These are phyloP conservation scores for Backusella tarrabulga DNA, from an alignment of 192 early-diverging fungal genomes.

Conservation along the genomic window DNA sequence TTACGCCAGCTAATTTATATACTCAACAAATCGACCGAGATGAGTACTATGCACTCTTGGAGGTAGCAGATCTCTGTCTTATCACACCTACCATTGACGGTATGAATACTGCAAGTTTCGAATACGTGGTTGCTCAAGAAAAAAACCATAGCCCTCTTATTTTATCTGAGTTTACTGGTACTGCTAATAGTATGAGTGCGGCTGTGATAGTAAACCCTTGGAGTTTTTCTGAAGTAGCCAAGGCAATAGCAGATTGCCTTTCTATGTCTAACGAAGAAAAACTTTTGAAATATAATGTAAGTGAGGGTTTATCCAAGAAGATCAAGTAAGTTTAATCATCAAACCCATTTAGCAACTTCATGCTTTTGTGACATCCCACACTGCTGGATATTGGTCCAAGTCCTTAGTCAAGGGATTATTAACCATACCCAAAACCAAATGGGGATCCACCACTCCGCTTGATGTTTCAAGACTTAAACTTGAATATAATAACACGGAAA, in stretches of 20 bases:
- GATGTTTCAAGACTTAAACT: conserved; percentile 56
- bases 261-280: conserved; percentile 64
- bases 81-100: conserved; percentile 94
- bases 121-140: conserved; percentile 91
- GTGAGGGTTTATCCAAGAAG: not conserved
- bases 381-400: conserved; percentile 85
- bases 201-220: conserved; percentile 89
- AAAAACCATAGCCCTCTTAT: conserved; percentile 86
- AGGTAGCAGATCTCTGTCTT: conserved; percentile 89
- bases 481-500: conserved; percentile 57
- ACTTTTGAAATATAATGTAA: conserved; percentile 56
- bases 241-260: conserved; percentile 74
- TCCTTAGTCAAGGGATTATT: conserved; percentile 76
- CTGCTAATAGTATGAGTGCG: conserved; percentile 75
- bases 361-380: conserved; percentile 77
- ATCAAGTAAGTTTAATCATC: not conserved
- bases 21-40: conserved; percentile 91
- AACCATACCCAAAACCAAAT: conserved; percentile 36
- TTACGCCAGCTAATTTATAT: conserved; percentile 90
- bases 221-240: conserved; percentile 80
- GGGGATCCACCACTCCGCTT: conserved; percentile 39
- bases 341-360: conserved; percentile 47
- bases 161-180: conserved; percentile 96
- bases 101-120: conserved; percentile 96
- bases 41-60: conserved; percentile 93